Percentiles rank a stretch among this genome's conserved stretches.
Conservation (phyloP, 495 filamentous ascomycete species). For the Chaetomium tenue region DNA sequence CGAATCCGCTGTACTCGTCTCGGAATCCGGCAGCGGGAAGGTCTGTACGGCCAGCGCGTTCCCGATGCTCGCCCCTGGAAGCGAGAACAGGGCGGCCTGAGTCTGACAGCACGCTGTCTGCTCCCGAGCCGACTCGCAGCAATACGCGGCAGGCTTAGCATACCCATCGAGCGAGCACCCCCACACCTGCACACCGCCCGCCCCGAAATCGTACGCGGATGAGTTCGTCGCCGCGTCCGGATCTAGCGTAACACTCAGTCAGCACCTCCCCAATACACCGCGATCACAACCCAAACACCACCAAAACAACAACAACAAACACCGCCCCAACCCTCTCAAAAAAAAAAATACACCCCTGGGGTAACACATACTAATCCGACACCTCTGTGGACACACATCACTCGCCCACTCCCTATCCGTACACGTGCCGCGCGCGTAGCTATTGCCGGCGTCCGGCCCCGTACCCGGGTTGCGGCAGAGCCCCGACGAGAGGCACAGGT, state of each 20-base stretch:
- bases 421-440: conserved; percentile 22
- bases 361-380: conserved; percentile 15
- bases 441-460: not conserved
- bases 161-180: conserved; percentile 20
- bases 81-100: conserved; percentile 14
- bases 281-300: not conserved
- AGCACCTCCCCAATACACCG: not conserved
- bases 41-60: conserved; percentile 19
- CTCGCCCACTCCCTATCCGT: conserved; percentile 17
- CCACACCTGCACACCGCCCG: conserved; percentile 22
- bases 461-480: conserved; percentile 13
- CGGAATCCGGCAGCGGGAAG: not conserved
- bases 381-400: conserved; percentile 15
- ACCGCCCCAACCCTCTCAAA: not conserved
- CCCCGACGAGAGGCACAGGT: conserved; percentile 18
- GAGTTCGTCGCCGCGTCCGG: conserved; percentile 10
- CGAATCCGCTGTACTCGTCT: not conserved
- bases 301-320: too few relatives aligned
- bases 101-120: conserved; percentile 18
- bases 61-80: conserved; percentile 15
- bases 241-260: not conserved
- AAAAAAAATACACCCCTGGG: not conserved
- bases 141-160: conserved; percentile 19
- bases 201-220: conserved; percentile 17
- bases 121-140: conserved; percentile 19